Percentiles rank a stretch among this genome's conserved stretches.
Conservation (phyloP, 2,329 filamentous ascomycete species). For the Microdochium trichocladiopsis region DNA sequence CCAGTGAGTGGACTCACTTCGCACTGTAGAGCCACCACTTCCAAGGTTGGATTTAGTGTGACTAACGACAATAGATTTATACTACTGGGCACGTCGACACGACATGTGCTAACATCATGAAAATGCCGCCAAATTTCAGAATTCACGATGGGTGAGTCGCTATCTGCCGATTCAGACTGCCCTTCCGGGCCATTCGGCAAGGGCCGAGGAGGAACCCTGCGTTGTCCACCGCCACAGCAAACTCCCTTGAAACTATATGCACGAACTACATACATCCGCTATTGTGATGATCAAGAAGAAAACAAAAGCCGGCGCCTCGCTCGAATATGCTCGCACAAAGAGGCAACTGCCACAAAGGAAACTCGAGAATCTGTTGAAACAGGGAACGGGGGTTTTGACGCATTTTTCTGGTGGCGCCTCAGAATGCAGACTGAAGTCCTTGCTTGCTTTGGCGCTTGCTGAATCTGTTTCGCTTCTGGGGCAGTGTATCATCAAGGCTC, state of each 20-base stretch:
- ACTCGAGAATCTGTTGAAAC: not conserved
- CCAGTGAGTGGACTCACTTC: too few relatives aligned
- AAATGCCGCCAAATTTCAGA: too few relatives aligned
- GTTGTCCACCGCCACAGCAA: not conserved
- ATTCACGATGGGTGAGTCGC: too few relatives aligned
- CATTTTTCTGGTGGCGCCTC: conserved; percentile 10
- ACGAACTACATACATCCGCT: conserved; percentile 14
- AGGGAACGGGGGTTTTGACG: conserved; percentile 7
- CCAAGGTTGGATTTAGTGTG: too few relatives aligned
- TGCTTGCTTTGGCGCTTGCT: conserved; percentile 93
- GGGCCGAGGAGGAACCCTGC: not conserved
- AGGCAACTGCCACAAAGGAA: not conserved
- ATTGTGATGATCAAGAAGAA: conserved; percentile 17
- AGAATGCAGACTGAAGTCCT: conserved; percentile 86
- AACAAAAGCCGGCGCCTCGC: conserved; percentile 24
- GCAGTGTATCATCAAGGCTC: conserved; percentile 37
- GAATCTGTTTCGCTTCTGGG: conserved; percentile 59
- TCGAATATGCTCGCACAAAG: conserved; percentile 14
- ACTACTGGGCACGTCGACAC: too few relatives aligned
- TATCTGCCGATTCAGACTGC: too few relatives aligned
- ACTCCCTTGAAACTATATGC: conserved; percentile 16
- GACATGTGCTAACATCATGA: too few relatives aligned
- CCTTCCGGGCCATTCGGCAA: too few relatives aligned
- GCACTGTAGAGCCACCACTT: too few relatives aligned
- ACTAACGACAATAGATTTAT: too few relatives aligned